Conservation (phyloP, 768 basidiomycete genomes). For the Boletus eberwhitei region DNA sequence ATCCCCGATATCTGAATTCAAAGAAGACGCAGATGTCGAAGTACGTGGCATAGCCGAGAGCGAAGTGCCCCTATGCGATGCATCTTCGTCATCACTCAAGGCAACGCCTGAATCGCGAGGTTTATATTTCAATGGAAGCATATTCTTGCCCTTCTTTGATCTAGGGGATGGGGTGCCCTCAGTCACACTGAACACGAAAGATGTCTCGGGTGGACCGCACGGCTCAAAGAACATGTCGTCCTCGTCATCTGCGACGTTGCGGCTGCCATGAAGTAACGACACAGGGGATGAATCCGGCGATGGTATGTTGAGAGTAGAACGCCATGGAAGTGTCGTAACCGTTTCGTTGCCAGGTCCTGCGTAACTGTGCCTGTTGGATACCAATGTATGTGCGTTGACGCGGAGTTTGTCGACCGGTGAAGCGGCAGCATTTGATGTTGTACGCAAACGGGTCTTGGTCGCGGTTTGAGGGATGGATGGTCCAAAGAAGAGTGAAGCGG, state of each 20-base stretch:
- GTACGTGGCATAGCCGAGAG: slow-evolving; percentile 47
- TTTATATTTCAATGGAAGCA: slow-evolving; percentile 65
- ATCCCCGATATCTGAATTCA: slow-evolving; percentile 55
- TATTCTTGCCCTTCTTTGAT: slow-evolving; percentile 29
- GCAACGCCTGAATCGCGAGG: slow-evolving; percentile 66
- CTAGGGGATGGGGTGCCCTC: slow-evolving; percentile 57
- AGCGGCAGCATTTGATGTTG: slow-evolving; percentile 17
- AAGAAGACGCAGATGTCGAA: slow-evolving; percentile 62
- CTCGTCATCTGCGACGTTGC: slow-evolving; percentile 39
- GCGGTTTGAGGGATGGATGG: slow-evolving; percentile 33
- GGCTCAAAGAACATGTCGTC: slow-evolving; percentile 56
- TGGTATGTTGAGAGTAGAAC: slow-evolving; percentile 33
- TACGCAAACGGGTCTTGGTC: slow-evolving; percentile 22
- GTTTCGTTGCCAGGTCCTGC: slow-evolving; percentile 45
- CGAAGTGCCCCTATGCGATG: slow-evolving; percentile 12
- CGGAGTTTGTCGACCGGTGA: slow-evolving; percentile 5
- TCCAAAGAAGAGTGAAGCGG: slow-evolving; percentile 69
- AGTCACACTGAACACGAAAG: slow-evolving; percentile 56
- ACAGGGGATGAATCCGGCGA: slow-evolving; percentile 54
- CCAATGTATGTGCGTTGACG: slow-evolving; percentile 26
- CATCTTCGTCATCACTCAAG: slow-evolving; percentile 58
- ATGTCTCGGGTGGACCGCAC: slow-evolving; percentile 42
- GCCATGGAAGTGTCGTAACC: slow-evolving; percentile 35
- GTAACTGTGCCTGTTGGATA: slow-evolving; percentile 61
- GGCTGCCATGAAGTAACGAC: slow-evolving; percentile 26